phyloP scores from a whole-genome alignment of 2,329 filamentous ascomycete genomes.

The Xylariomycetidae sp. region DNA sequence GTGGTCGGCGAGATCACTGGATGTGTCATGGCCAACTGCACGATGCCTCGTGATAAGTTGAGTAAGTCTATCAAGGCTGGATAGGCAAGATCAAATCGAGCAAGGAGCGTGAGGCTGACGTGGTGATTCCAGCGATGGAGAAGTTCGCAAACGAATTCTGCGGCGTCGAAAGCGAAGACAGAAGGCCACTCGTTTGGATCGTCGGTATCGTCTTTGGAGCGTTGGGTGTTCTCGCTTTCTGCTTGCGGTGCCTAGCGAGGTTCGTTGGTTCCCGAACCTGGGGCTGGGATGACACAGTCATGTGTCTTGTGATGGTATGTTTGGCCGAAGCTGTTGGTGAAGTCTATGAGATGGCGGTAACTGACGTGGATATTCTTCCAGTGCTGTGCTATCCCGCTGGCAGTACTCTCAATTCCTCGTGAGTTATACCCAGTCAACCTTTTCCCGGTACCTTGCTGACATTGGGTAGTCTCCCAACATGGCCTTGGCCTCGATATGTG shows the following conservation, averaged over 20 bases:
- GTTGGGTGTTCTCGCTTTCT: constrained; percentile 24
- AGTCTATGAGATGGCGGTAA: neutral
- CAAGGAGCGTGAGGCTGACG: neutral
- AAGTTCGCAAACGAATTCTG: constrained; percentile 23
- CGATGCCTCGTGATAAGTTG: constrained; percentile 20
- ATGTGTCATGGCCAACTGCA: constrained; percentile 20
- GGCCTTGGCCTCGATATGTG: constrained; percentile 40
- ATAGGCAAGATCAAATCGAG: constrained; percentile 1
- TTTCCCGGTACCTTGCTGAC: constrained; percentile 5
- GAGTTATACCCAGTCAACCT: constrained; percentile 5
- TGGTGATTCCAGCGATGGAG: constrained; percentile 19
- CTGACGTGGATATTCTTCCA: constrained; percentile 7
- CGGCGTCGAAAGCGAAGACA: constrained; percentile 19
- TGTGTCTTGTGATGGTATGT: constrained; percentile 21
- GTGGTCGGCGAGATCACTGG: constrained; percentile 17
- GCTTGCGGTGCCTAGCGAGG: constrained; percentile 23
- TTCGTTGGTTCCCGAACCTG: constrained; percentile 22
- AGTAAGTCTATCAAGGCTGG: too few species aligned
- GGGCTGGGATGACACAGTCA: constrained; percentile 26
- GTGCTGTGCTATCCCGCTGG: constrained; percentile 18
- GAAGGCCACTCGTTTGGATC: constrained; percentile 19
- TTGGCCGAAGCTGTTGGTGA: neutral
- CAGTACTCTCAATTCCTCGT: constrained; percentile 22
- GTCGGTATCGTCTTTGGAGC: constrained; percentile 21
- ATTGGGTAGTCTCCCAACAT: constrained; percentile 26